Evolutionary conservation across 2,329 filamentous ascomycete species (phyloP).

Genomic region (Aspergillus fumigatus): DNA sequence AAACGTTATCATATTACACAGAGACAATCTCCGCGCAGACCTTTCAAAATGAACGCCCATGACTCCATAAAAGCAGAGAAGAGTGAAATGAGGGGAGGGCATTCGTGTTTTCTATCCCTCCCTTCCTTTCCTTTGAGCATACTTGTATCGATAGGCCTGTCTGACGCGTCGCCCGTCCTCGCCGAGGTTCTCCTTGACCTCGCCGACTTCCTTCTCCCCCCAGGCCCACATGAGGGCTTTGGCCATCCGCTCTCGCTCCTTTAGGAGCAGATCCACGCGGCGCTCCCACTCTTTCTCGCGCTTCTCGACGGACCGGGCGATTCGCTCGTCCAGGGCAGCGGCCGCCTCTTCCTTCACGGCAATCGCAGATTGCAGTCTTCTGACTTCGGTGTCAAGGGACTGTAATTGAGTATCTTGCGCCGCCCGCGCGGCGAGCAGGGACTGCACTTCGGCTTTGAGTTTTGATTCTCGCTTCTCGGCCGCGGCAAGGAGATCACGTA

Average conservation of each 20-base stretch:
- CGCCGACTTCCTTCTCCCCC: conserved; percentile 39
- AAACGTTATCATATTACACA: not conserved
- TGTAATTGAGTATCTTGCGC: conserved; percentile 23
- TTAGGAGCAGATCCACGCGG: conserved; percentile 37
- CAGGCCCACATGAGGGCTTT: conserved; percentile 37
- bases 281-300: conserved; percentile 42
- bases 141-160: conserved; percentile 38
- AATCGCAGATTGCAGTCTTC: conserved; percentile 31
- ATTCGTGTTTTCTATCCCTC: not conserved
- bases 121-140: conserved; percentile 15
- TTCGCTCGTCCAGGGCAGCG: conserved; percentile 35
- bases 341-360: conserved; percentile 39
- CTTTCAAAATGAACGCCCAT: not conserved
- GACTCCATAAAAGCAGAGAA: not conserved
- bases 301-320: conserved; percentile 38
- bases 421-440: conserved; percentile 20
- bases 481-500: conserved; percentile 29
- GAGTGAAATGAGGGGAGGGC: not conserved
- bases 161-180: conserved; percentile 19
- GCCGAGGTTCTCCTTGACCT: conserved; percentile 20
- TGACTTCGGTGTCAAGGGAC: conserved; percentile 29
- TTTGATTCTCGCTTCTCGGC: conserved; percentile 33
- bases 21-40: not conserved
- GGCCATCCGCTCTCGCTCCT: conserved; percentile 38
- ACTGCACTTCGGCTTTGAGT: conserved; percentile 29